phyloP scores from a whole-genome alignment of 2,329 filamentous ascomycete genomes.

The Pyrenochaeta sp. region DNA sequence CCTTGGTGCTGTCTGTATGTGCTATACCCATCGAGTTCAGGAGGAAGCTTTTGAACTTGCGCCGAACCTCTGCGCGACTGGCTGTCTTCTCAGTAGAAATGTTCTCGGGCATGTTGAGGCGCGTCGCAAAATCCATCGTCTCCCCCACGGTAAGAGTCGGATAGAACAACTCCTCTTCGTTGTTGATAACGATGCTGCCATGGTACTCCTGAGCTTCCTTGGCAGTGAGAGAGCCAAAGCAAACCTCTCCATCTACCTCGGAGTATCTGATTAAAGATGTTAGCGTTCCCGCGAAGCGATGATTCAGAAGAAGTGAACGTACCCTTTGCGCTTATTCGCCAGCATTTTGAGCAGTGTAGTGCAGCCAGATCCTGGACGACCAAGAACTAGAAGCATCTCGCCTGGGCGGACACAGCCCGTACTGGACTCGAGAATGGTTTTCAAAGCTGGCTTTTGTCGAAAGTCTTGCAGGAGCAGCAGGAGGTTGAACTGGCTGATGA shows the following conservation, averaged over 20 bases:
- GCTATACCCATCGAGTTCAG: constrained; percentile 45
- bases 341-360: constrained; percentile 75
- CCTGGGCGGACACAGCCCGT: constrained; percentile 70
- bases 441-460: constrained; percentile 58
- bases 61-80: constrained; percentile 54
- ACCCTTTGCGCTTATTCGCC: constrained; percentile 59
- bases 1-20: constrained; percentile 69
- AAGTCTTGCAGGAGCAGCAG: constrained; percentile 55
- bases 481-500: constrained; percentile 62
- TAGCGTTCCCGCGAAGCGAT: neutral
- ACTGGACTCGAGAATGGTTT: constrained; percentile 69
- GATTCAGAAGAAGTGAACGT: constrained; percentile 45
- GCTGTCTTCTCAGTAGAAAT: constrained; percentile 55
- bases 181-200: constrained; percentile 80
- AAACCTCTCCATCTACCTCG: constrained; percentile 70
- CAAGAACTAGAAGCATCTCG: constrained; percentile 76
- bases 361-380: constrained; percentile 61
- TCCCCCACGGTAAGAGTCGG: constrained; percentile 83
- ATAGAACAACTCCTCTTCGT: constrained; percentile 77
- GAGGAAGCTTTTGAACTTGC: constrained; percentile 59
- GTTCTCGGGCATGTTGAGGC: constrained; percentile 62
- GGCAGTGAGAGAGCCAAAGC: constrained; percentile 63
- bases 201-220: constrained; percentile 80
- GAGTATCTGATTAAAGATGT: constrained; percentile 62
- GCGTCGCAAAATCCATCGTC: constrained; percentile 71